A percentile compares a stretch with the other conserved stretches of the same genome.
Evolutionary conservation across 2,329 filamentous ascomycete genomes (phyloP).

Genomic region (Fusarium miscanthi): DNA sequence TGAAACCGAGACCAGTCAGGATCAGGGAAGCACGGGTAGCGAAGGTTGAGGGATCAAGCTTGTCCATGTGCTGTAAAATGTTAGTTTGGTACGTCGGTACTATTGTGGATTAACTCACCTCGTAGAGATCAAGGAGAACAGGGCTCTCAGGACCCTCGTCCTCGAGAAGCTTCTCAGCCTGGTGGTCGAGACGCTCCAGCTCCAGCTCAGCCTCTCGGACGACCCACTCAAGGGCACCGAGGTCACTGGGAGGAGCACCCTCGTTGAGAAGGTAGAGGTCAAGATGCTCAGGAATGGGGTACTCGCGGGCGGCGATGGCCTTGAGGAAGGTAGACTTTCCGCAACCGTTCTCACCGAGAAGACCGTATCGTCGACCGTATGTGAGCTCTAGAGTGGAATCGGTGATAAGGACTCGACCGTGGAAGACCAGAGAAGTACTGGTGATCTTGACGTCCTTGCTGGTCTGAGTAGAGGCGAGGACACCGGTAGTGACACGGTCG

Average conservation of each 20-base stretch:
- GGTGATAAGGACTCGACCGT: conserved; percentile 94
- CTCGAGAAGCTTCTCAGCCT: conserved; percentile 91
- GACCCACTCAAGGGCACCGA: conserved; percentile 97
- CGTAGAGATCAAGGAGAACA: conserved; percentile 92
- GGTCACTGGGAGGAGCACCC: conserved; percentile 87
- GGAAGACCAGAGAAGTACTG: conserved; percentile 93
- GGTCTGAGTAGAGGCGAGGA: conserved; percentile 83
- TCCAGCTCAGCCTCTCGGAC: conserved; percentile 94
- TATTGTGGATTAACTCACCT: conserved; percentile 68
- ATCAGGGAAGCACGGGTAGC: conserved; percentile 95
- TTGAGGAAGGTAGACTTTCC: conserved; percentile 99
- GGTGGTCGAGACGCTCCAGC: conserved; percentile 87
- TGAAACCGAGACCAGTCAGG: conserved; percentile 98
- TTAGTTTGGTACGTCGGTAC: conserved; percentile 27
- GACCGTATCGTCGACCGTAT: conserved; percentile 91
- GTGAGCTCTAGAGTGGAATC: conserved; percentile 94
- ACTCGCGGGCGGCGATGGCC: conserved; percentile 92
- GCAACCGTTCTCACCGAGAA: conserved; percentile 98
- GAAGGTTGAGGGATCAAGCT: conserved; percentile 98
- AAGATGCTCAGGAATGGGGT: conserved; percentile 93
- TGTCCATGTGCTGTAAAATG: conserved; percentile 84
- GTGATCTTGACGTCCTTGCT: conserved; percentile 98
- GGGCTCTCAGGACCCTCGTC: conserved; percentile 91
- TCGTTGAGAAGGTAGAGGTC: conserved; percentile 99
- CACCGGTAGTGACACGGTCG: conserved; percentile 97